Conservation (phyloP, 345 rosid species). For the Boechera retrofracta region DNA sequence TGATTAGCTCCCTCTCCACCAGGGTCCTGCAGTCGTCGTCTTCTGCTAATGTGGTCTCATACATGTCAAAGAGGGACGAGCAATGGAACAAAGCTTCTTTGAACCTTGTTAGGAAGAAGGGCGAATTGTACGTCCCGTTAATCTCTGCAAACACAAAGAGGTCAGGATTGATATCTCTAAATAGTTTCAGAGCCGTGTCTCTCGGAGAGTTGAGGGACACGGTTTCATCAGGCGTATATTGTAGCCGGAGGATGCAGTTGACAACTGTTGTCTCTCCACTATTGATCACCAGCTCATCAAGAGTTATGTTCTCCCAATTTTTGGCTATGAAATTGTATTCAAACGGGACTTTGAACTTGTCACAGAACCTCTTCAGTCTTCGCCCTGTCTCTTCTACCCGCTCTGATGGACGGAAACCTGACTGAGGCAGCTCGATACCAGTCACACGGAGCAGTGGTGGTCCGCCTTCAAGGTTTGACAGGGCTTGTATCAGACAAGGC, state of each 20-base stretch:
- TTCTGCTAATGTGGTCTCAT: constrained; percentile 50
- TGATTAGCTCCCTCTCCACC: constrained; percentile 64
- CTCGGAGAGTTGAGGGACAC: constrained; percentile 56
- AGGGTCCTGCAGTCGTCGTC: constrained; percentile 62
- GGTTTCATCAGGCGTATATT: constrained; percentile 73
- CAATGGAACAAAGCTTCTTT: constrained; percentile 71
- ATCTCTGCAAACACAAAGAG: constrained; percentile 64
- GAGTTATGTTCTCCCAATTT: constrained; percentile 75
- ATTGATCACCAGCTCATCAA: constrained; percentile 65
- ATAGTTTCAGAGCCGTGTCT: constrained; percentile 63
- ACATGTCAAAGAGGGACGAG: constrained; percentile 74
- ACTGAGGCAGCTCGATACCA: constrained; percentile 82
- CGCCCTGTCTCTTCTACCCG: constrained; percentile 74
- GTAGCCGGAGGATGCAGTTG: constrained; percentile 59
- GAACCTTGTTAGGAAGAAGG: constrained; percentile 71
- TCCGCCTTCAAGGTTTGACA: constrained; percentile 51
- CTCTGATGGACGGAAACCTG: constrained; percentile 74
- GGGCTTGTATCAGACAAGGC: constrained; percentile 75
- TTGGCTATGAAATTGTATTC: constrained; percentile 65
- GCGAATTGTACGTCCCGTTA: constrained; percentile 71
- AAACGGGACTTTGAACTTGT: constrained; percentile 64
- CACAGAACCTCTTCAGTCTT: constrained; percentile 61
- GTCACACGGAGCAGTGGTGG: constrained; percentile 75
- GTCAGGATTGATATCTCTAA: constrained; percentile 64
- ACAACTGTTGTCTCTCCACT: constrained; percentile 64